Conservation (phyloP, 495 filamentous ascomycete species). For the Antarctomyces pellizariae region DNA sequence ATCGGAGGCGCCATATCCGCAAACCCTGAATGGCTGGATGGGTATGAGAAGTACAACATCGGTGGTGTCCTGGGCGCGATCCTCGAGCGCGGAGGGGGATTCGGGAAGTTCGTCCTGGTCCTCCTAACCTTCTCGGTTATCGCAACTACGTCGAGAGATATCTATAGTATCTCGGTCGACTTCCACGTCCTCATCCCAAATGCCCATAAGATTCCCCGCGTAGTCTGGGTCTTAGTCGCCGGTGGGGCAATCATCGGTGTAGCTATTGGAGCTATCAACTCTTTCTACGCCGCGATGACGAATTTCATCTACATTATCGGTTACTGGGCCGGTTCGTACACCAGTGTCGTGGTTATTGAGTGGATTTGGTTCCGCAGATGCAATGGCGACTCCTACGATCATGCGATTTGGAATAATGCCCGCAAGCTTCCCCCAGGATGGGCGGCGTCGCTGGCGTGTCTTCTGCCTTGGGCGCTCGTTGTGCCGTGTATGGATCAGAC, state of each 20-base stretch:
- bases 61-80: constrained; percentile 32
- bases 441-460: constrained; percentile 21
- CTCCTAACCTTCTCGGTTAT: constrained; percentile 26
- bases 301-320: constrained; percentile 30
- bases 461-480: constrained; percentile 23
- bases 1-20: constrained; percentile 22
- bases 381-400: constrained; percentile 17
- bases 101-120: constrained; percentile 31
- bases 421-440: constrained; percentile 21
- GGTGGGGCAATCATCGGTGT: too few relatives aligned
- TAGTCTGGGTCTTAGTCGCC: too few relatives aligned
- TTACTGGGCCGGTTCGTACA: constrained; percentile 31
- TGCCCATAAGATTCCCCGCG: too few relatives aligned
- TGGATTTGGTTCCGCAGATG: constrained; percentile 22
- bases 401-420: constrained; percentile 23
- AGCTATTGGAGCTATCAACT: constrained; percentile 22
- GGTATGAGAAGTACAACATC: constrained; percentile 21
- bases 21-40: constrained; percentile 20
- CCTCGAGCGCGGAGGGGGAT: constrained; percentile 24
- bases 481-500: constrained; percentile 30
- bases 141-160: constrained; percentile 25
- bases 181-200: constrained; percentile 28
- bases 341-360: constrained; percentile 24
- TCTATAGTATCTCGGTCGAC: constrained; percentile 29
- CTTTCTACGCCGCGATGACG: constrained; percentile 27